Evolutionary conservation across 2,329 filamentous ascomycete genomes (phyloP).

Genomic region (Coniochaeta ligniaria): DNA sequence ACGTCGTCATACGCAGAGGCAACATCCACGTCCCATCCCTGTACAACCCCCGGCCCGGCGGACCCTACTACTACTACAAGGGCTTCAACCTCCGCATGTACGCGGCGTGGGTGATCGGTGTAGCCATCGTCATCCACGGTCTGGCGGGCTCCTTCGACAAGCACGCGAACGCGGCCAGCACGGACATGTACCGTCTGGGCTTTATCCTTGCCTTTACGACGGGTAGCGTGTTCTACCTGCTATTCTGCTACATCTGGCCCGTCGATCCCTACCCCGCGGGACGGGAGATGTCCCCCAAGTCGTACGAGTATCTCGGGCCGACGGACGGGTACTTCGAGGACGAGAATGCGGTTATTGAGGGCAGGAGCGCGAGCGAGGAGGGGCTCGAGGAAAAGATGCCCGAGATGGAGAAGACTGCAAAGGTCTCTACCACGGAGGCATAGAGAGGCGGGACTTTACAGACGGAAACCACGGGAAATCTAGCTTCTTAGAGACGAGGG

Average conservation of each 20-base stretch:
- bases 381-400: too few species aligned
- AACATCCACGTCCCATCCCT: slow-evolving; percentile 23
- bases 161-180: slow-evolving; percentile 11
- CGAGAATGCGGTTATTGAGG: too few species aligned
- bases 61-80: slow-evolving; percentile 23
- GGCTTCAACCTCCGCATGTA: slow-evolving; percentile 22
- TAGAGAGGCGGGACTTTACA: too few species aligned
- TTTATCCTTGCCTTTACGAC: slow-evolving; percentile 21
- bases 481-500: too few species aligned
- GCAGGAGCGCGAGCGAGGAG: too few species aligned
- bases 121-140: slow-evolving; percentile 15
- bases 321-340: slow-evolving; percentile 3
- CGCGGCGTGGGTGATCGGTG: slow-evolving; percentile 16
- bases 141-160: slow-evolving; percentile 16
- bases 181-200: slow-evolving; percentile 23
- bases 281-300: slow-evolving; percentile 4
- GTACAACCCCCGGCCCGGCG: slow-evolving; percentile 17
- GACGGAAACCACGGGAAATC: too few species aligned
- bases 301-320: slow-evolving; percentile 9
- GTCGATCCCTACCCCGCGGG: slow-evolving; percentile 14
- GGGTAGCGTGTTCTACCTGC: slow-evolving; percentile 16
- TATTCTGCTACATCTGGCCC: slow-evolving; percentile 12
- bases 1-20: slow-evolving; percentile 21
- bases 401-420: too few species aligned
- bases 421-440: too few species aligned